A percentile compares a stretch with the other conserved stretches of the same genome.
Evolutionary conservation across 2,329 filamentous ascomycete species (phyloP).

Genomic region (Neopestalotiopsis sp.): DNA sequence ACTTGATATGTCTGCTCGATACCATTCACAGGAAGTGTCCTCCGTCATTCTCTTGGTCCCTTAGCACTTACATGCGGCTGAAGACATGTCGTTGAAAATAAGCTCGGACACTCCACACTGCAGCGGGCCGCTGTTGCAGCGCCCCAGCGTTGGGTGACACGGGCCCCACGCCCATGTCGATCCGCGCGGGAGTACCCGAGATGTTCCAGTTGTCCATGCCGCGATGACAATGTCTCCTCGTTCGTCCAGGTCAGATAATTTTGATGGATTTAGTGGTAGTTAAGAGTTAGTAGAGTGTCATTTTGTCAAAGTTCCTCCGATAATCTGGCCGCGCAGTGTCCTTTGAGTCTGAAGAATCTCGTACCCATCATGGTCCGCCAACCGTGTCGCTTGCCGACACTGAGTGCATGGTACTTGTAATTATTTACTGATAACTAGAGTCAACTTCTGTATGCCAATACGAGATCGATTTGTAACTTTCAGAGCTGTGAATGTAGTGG

Average conservation of each 20-base stretch:
- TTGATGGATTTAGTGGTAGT: no score
- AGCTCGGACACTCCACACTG: neutral
- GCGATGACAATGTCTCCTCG: neutral
- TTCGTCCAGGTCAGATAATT: neutral
- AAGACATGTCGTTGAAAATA: conserved; percentile 6
- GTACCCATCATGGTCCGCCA: no score
- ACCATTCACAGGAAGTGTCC: rapidly evolving
- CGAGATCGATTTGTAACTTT: no score
- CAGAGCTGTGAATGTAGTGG: no score
- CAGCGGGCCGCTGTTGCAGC: neutral
- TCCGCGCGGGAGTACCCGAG: conserved; percentile 1
- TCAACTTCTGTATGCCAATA: no score
- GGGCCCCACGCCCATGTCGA: neutral
- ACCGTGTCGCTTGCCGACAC: no score
- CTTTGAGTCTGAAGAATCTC: no score
- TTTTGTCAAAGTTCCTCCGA: no score
- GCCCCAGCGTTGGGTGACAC: neutral
- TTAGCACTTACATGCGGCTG: conserved; percentile 3
- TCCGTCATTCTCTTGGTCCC: neutral
- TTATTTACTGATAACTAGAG: no score
- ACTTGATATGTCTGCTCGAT: neutral
- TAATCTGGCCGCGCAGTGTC: no score
- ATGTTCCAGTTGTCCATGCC: neutral
- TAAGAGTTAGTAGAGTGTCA: no score
- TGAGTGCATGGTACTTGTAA: no score